Conservation (phyloP, 2,329 filamentous ascomycete species). For the Colletotrichum musicola region DNA sequence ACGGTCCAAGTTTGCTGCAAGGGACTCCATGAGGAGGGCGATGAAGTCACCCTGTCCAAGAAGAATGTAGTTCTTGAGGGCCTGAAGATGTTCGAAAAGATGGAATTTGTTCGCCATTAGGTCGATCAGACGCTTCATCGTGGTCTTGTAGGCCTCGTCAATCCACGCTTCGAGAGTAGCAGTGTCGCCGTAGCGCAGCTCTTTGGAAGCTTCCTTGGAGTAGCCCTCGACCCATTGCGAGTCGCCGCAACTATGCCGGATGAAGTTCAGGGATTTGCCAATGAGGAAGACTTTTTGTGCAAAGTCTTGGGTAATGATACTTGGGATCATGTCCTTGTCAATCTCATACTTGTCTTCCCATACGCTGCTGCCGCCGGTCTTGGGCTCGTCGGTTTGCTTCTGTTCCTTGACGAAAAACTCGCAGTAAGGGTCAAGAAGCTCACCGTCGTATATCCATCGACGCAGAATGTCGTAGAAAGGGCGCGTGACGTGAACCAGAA, state of each 20-base stretch:
- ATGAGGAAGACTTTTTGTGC: conserved; percentile 97
- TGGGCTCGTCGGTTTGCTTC: conserved; percentile 61
- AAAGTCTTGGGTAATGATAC: conserved; percentile 93
- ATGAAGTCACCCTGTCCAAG: conserved; percentile 98
- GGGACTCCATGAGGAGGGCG: conserved; percentile 94
- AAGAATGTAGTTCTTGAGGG: conserved; percentile 93
- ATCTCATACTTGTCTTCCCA: conserved; percentile 99
- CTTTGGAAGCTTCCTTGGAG: conserved; percentile 91
- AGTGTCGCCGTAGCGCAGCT: conserved; percentile 92
- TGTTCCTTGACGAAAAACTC: conserved; percentile 97
- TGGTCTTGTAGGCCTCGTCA: conserved; percentile 96
- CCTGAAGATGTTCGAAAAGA: conserved; percentile 90
- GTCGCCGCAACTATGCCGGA: conserved; percentile 94
- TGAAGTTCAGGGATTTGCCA: conserved; percentile 98
- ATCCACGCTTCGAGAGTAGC: conserved; percentile 92
- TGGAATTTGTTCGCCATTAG: conserved; percentile 97
- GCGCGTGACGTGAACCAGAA: conserved; percentile 87
- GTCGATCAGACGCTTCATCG: conserved; percentile 93
- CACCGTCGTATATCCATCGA: conserved; percentile 98
- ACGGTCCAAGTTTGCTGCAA: conserved; percentile 91
- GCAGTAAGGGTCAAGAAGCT: conserved; percentile 93
- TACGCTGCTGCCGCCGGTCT: conserved; percentile 75
- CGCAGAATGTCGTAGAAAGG: conserved; percentile 98
- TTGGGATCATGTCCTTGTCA: conserved; percentile 87
- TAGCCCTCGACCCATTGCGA: conserved; percentile 96